Percentiles rank a stretch among this genome's conserved stretches.
phyloP scores from a whole-genome alignment of 495 filamentous ascomycete genomes.

The Aspergillus panamensis region DNA sequence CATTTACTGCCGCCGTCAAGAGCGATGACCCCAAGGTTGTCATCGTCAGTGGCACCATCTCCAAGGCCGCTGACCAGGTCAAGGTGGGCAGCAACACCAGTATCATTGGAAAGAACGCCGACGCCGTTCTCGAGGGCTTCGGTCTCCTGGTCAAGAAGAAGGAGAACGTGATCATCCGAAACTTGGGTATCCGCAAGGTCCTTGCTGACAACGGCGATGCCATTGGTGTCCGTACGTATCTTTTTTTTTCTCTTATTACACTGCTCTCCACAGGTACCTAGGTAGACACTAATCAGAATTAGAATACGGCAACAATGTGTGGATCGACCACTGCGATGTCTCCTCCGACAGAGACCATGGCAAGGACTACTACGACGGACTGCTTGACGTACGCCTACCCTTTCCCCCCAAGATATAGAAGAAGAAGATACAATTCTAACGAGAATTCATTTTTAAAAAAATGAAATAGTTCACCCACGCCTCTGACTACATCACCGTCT shows the following conservation, averaged over 20 bases:
- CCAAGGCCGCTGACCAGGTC: conserved; percentile 38
- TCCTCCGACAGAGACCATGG: conserved; percentile 51
- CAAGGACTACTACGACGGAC: conserved; percentile 68
- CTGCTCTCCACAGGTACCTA: too few relatives aligned
- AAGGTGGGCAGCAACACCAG: conserved; percentile 52
- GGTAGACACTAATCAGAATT: neutral
- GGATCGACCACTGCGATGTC: conserved; percentile 68
- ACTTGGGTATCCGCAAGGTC: conserved; percentile 58
- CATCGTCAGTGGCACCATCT: conserved; percentile 46
- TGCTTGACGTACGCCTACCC: conserved; percentile 51
- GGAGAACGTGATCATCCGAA: conserved; percentile 61
- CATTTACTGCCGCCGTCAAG: conserved; percentile 47
- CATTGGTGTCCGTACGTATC: conserved; percentile 48
- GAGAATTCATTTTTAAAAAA: too few relatives aligned
- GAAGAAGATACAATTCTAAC: neutral
- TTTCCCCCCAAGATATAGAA: neutral
- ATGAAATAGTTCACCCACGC: conserved; percentile 39
- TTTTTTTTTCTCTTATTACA: too few relatives aligned
- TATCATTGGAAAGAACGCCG: conserved; percentile 45
- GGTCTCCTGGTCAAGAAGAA: conserved; percentile 44
- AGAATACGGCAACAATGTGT: conserved; percentile 56
- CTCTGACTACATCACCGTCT: conserved; percentile 49
- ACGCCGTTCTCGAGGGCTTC: conserved; percentile 30
- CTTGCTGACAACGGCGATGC: conserved; percentile 56
- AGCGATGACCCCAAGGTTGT: conserved; percentile 47